Evolutionary conservation across 192 early-diverging fungal genomes (phyloP), one percentile per base, ranked within the genome.

Genomic region (Jimgerdemannia lactiflua): DNA sequence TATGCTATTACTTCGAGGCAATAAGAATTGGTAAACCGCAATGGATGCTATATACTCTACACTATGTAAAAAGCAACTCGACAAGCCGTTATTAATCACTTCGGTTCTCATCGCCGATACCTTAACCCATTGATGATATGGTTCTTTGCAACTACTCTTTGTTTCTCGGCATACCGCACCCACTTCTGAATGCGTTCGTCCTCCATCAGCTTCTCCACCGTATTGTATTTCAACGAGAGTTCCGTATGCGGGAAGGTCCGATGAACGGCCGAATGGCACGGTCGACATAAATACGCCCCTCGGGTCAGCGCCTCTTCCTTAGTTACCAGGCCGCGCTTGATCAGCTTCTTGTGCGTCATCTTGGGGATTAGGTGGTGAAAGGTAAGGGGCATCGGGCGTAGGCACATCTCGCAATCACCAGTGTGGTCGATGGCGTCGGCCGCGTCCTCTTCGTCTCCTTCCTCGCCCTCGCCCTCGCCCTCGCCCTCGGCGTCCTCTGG

Each of bases 311-410:
- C 54, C 65, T 83, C 75, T 20, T 43, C 42, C 69, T 78, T 79
- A 2, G 77, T 71, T 17, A 78, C 70, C 4, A 77, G 3, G 0
- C 44, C 43, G 43, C 72, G 71, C 54, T 69, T 77, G 4, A 77
- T 3, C 11, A 82, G 49, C 63, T 65, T 42, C 44, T 74, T 72
- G 70, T 83, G 79, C 18, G 70, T 70, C 41, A 44, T 75, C 18
- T 65, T 63, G 6, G 82, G 82, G 44, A 83, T 77, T 65, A 83
- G 78, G 44, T 83, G 82, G 71, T 83, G 82, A 65, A 83, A 83
- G 8, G 79, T 71, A 42, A 83, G 76, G 3, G 43, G 79, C 79
- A 80, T 77, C 18, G 68, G 73, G 4, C 82, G 76, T 54, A 63
- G 73, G 49, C 82, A 83, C n/a, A 83, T 39, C 69, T 64, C 67